Percentiles rank a stretch among this genome's conserved stretches.
Evolutionary conservation across 306 rosid species (phyloP).

Genomic region (Ceratonia siliqua): DNA sequence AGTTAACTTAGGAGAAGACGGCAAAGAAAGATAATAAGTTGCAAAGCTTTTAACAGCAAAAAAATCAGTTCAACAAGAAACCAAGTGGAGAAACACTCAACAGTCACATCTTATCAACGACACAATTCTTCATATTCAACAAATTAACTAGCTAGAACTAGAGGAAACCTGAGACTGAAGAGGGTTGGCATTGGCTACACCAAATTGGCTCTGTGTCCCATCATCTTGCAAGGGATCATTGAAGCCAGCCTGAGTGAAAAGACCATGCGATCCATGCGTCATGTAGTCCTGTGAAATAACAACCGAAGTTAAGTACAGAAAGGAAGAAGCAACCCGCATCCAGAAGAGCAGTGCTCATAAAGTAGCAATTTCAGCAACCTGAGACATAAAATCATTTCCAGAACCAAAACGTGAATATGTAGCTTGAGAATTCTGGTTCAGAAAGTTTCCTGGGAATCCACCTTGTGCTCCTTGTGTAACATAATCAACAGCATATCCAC

Average conservation of each 20-base stretch:
- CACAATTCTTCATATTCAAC: background rate
- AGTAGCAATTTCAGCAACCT: conserved; percentile 52
- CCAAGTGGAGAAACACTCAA: background rate
- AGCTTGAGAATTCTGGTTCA: conserved; percentile 94
- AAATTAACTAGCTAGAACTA: conserved; percentile 2
- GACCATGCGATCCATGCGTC: conserved; percentile 91
- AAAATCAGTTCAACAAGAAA: conserved; percentile 9
- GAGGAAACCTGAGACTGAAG: conserved; percentile 94
- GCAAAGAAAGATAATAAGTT: background rate
- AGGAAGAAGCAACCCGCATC: conserved; percentile 1
- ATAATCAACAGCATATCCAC: conserved; percentile 93
- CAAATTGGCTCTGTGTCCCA: conserved; percentile 76
- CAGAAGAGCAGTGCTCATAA: background rate
- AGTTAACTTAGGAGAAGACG: background rate
- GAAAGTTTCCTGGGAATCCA: conserved; percentile 88
- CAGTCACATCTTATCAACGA: background rate
- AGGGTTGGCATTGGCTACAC: conserved; percentile 72
- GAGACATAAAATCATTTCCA: conserved; percentile 98
- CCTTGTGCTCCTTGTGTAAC: conserved; percentile 93
- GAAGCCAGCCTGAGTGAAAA: conserved; percentile 91
- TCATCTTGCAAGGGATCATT: conserved; percentile 94
- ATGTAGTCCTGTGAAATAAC: conserved; percentile 74
- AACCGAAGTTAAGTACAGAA: conserved; percentile 12
- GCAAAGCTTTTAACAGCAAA: conserved; percentile 9
- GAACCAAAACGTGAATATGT: conserved; percentile 93